Evolutionary conservation across 176 grass and related monocot genomes (phyloP).

Genomic region (Dactylis glomerata): DNA sequence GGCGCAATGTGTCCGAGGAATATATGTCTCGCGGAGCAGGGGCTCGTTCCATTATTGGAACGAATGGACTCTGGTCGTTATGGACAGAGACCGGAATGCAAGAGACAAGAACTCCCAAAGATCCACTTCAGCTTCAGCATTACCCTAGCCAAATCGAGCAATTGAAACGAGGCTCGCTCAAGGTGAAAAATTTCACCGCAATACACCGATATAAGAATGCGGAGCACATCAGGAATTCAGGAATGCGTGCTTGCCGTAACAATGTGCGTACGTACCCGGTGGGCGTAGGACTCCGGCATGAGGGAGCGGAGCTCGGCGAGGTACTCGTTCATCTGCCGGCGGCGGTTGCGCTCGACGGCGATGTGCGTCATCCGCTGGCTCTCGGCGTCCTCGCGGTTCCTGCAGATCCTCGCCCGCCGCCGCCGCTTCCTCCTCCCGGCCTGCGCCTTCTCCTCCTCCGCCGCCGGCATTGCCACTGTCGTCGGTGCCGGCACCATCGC

Average conservation of each 20-base stretch:
- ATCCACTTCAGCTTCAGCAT: not conserved
- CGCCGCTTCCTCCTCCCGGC: conserved; percentile 67
- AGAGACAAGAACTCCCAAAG: not conserved
- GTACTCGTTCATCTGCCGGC: conserved; percentile 97
- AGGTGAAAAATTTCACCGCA: not conserved
- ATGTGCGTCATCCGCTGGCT: conserved; percentile 92
- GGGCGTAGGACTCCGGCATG: conserved; percentile 78
- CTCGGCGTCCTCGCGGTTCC: conserved; percentile 77
- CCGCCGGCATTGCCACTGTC: not conserved
- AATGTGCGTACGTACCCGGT: conserved; percentile 45
- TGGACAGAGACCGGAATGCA: not conserved
- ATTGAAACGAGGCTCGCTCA: not conserved
- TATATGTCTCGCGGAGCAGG: not conserved
- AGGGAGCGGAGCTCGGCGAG: conserved; percentile 72
- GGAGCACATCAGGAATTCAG: not conserved
- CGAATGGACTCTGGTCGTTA: not conserved
- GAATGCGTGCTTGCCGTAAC: no score
- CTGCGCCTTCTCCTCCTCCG: not conserved
- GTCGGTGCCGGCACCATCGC: not conserved
- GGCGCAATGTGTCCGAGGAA: conserved; percentile 7
- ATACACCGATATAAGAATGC: not conserved
- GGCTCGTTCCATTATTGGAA: not conserved
- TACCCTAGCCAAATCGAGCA: not conserved
- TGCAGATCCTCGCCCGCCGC: conserved; percentile 48
- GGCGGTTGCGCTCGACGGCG: conserved; percentile 98